Percentiles rank a stretch among this genome's conserved stretches.
Evolutionary conservation across 2,329 filamentous ascomycete species (phyloP).

Genomic region (Verticillium tricorpus): DNA sequence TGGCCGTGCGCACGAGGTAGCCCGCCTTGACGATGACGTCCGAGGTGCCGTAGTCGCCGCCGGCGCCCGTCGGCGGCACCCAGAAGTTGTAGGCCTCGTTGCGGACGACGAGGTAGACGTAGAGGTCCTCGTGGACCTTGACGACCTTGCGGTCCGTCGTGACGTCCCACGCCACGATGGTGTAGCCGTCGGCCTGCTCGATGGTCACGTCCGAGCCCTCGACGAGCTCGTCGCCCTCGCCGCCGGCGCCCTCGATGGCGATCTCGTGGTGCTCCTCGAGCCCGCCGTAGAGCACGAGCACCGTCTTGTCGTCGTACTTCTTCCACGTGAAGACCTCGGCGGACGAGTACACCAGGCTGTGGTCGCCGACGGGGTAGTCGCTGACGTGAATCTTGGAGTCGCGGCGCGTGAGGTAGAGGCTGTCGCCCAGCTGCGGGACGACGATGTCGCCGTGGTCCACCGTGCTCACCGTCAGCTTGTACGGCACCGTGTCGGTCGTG

Average conservation of each 20-base stretch:
- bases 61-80: constrained; percentile 44
- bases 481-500: constrained; percentile 50
- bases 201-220: constrained; percentile 9
- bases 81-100: constrained; percentile 67
- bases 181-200: constrained; percentile 9
- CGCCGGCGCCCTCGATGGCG: constrained; percentile 32
- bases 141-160: constrained; percentile 48
- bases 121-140: constrained; percentile 41
- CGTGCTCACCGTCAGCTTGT: constrained; percentile 59
- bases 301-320: constrained; percentile 52
- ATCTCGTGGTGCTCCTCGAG: constrained; percentile 60
- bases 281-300: constrained; percentile 61
- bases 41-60: constrained; percentile 26
- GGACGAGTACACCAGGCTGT: constrained; percentile 60
- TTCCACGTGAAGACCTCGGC: constrained; percentile 70
- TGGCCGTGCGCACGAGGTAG: constrained; percentile 60
- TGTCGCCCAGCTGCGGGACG: constrained; percentile 54
- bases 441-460: constrained; percentile 46
- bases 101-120: constrained; percentile 57
- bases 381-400: constrained; percentile 66
- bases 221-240: constrained; percentile 30
- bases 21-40: constrained; percentile 58
- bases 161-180: constrained; percentile 41
- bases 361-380: constrained; percentile 60
- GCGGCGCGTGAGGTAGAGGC: constrained; percentile 53